Conservation (phyloP, 2,329 filamentous ascomycete genomes). For the Colletotrichum sp. region DNA sequence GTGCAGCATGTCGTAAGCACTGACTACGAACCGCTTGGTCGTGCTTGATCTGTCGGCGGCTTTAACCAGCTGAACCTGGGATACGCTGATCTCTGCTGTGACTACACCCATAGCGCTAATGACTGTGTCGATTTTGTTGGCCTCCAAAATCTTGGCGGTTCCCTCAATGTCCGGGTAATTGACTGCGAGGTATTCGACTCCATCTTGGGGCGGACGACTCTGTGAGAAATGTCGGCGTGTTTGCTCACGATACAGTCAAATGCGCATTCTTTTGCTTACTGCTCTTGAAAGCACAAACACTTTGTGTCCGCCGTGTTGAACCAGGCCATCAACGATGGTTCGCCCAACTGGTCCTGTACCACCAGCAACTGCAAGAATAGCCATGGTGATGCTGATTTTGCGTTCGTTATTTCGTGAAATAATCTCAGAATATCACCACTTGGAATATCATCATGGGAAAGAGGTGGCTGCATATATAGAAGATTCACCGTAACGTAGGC, state of each 20-base stretch:
- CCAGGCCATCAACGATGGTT: constrained; percentile 50
- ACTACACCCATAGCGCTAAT: constrained; percentile 39
- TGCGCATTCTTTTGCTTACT: constrained; percentile 21
- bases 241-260: accelerated
- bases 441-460: accelerated
- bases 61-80: constrained; percentile 46
- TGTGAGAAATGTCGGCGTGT: background rate
- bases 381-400: background rate
- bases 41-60: constrained; percentile 43
- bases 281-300: constrained; percentile 45
- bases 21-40: constrained; percentile 47
- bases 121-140: constrained; percentile 45
- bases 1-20: constrained; percentile 39
- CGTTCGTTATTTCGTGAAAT: accelerated
- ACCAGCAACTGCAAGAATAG: constrained; percentile 48
- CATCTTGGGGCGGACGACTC: background rate
- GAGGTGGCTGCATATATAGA: background rate
- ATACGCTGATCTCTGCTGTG: constrained; percentile 29
- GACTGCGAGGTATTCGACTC: constrained; percentile 22
- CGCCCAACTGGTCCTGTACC: constrained; percentile 50
- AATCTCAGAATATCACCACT: accelerated
- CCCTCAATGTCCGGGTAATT: constrained; percentile 30
- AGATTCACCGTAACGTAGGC: accelerated
- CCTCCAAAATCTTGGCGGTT: constrained; percentile 28
- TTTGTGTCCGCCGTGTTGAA: constrained; percentile 34